Percentiles rank a stretch among this genome's conserved stretches.
Evolutionary conservation across 1,284 basidiomycete species (phyloP).

Genomic region (Ceratobasidium sp.): DNA sequence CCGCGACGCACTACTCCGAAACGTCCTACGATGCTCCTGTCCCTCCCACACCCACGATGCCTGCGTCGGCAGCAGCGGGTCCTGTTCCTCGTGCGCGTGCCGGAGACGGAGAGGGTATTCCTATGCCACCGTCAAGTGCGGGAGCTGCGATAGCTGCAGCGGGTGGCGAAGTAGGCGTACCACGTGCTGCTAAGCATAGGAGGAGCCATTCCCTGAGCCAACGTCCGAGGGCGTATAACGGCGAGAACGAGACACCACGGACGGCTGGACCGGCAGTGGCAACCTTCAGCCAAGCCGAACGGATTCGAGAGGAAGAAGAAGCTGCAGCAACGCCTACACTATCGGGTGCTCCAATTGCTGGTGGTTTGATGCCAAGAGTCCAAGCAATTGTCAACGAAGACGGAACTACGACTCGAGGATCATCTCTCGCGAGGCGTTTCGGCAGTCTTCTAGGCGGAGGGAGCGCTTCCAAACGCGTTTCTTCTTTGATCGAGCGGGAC

Average conservation of each 20-base stretch:
- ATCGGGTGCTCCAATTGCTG: neutral
- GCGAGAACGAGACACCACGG: slow-evolving; percentile 59
- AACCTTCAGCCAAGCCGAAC: slow-evolving; percentile 61
- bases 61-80: slow-evolving; percentile 62
- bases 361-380: slow-evolving; percentile 52
- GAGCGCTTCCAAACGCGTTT: slow-evolving; percentile 34
- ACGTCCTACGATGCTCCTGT: slow-evolving; percentile 76
- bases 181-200: slow-evolving; percentile 52
- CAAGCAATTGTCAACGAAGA: neutral
- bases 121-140: slow-evolving; percentile 29
- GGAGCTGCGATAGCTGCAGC: slow-evolving; percentile 13
- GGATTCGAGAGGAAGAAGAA: slow-evolving; percentile 51
- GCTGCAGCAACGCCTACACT: neutral
- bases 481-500: slow-evolving; percentile 26
- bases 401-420: neutral
- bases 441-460: slow-evolving; percentile 73
- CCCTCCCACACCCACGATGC: slow-evolving; percentile 61
- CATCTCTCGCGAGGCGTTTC: slow-evolving; percentile 70
- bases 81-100: slow-evolving; percentile 49
- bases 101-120: slow-evolving; percentile 48
- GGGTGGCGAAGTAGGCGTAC: slow-evolving; percentile 44
- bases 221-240: slow-evolving; percentile 65
- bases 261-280: slow-evolving; percentile 72
- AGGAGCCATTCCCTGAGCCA: slow-evolving; percentile 78
- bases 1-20: slow-evolving; percentile 80